phyloP scores from a whole-genome alignment of 139 green algal genomes.

The Micromonas commoda region DNA sequence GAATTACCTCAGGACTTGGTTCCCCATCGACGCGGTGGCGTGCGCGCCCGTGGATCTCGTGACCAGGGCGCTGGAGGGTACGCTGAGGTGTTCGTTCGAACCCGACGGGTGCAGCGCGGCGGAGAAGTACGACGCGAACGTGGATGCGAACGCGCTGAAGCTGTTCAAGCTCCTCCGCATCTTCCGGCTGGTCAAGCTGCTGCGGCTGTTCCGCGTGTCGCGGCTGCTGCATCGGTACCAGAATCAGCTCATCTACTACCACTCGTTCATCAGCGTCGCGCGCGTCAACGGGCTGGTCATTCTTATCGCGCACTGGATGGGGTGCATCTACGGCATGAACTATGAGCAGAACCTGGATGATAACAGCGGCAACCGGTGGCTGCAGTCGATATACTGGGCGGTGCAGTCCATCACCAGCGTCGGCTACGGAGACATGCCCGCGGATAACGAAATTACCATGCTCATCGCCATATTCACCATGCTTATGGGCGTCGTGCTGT shows the following conservation, averaged over 20 bases:
- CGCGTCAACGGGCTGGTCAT: not conserved
- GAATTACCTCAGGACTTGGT: conserved; percentile 22
- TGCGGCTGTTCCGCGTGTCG: conserved; percentile 1
- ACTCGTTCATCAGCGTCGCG: not conserved
- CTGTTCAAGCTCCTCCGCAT: conserved; percentile 27
- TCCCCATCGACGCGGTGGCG: conserved; percentile 15
- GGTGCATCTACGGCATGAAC: not conserved
- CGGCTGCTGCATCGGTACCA: conserved; percentile 26
- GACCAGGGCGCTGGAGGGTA: not conserved
- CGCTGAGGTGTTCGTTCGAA: conserved; percentile 1
- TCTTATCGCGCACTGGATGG: not conserved
- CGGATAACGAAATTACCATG: not conserved
- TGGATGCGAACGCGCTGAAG: conserved; percentile 16
- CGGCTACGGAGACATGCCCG: conserved; percentile 18
- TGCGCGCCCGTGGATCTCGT: conserved; percentile 22
- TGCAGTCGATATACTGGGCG: conserved; percentile 11
- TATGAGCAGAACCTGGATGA: not conserved
- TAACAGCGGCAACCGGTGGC: not conserved
- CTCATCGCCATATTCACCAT: conserved; percentile 22
- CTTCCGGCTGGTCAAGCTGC: conserved; percentile 26
- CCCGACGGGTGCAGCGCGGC: not conserved
- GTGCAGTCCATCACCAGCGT: conserved; percentile 18
- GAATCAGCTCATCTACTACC: not conserved
- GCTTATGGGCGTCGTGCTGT: conserved; percentile 13
- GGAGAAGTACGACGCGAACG: not conserved